Conservation (phyloP, 805 yeast genomes). For the Candida fluviatilis region DNA sequence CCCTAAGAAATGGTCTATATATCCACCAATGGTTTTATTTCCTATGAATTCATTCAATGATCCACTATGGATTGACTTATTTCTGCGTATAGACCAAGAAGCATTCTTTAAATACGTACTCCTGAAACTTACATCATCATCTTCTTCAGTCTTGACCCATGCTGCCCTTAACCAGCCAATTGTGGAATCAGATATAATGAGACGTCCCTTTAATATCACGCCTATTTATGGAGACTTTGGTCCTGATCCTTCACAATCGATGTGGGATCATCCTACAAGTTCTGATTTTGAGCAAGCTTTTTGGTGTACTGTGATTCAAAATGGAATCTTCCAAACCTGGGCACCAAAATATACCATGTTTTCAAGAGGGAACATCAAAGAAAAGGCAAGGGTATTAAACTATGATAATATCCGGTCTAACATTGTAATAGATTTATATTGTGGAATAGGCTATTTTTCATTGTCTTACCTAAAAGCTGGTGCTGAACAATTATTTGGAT, state of each 20-base stretch:
- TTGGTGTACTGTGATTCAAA: constrained; percentile 71
- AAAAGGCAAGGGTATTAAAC: constrained; percentile 60
- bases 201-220: constrained; percentile 59
- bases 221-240: constrained; percentile 71
- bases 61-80: constrained; percentile 24
- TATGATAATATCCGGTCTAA: constrained; percentile 33
- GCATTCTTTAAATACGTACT: constrained; percentile 12
- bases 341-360: constrained; percentile 86
- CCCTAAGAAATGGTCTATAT: constrained; percentile 58
- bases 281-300: constrained; percentile 50
- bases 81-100: constrained; percentile 5
- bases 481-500: constrained; percentile 55
- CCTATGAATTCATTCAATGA: constrained; percentile 45
- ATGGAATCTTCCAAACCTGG: constrained; percentile 77
- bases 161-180: constrained; percentile 74
- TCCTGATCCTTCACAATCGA: constrained; percentile 23
- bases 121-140: constrained; percentile 12
- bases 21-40: constrained; percentile 64
- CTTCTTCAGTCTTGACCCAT: constrained; percentile 40
- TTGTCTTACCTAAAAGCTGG: constrained; percentile 56
- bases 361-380: constrained; percentile 81
- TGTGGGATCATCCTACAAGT: constrained; percentile 27
- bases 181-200: constrained; percentile 45
- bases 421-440: constrained; percentile 65
- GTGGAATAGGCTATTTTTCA: constrained; percentile 85